Evolutionary conservation across 805 yeast genomes (phyloP), one percentile per base, ranked within the genome.

Genomic region (Ogataea saltuana): DNA sequence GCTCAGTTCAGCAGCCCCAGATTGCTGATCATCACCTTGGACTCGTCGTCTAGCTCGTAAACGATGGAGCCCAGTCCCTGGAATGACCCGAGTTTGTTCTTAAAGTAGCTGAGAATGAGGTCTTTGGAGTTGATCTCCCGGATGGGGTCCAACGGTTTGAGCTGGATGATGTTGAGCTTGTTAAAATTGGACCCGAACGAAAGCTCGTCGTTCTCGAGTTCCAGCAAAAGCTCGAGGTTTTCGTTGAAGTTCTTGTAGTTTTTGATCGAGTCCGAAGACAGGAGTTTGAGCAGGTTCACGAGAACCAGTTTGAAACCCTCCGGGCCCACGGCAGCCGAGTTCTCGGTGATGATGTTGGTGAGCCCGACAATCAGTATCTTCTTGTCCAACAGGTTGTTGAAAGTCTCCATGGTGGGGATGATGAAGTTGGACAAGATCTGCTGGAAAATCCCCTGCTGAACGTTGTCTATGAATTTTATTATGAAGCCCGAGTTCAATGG

Each of bases 171-270:
- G 1, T 76, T 79, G 46, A 93, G 70, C 57, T 77, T 81, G 40
- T 95, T 86, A 64, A 79, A 93, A 40, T 83, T 80, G 0, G 97
- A 83, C 2, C 98, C 98, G 65, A 90, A 93, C 2, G 93, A 72
- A 2, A 73, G 61, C 38, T 83, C 75, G 33, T 63, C 68, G 38
- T 59, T 61, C 48, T 89, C 96, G 19, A 75, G 58, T 40, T 85
- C 89, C 22, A 76, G 55, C 51, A 83, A 84, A 16, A 75, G 56
- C 37, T 76, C 81, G 29, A 63, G 63, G 26, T 70, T 65, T 21
- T 70, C 72, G 30, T 68, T 63, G 3, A 63, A 46, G 6, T 56
- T 53, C 40, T 60, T 60, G 44, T 64, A 65, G 31, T 64, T 61
- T 25, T 52, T 55, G 36, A 67, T 62, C 12, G 68, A 63, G 15